A percentile compares a stretch with the other conserved stretches of the same genome.
Conservation (phyloP, 106 monocot species). For the Dendrobium officinale region DNA sequence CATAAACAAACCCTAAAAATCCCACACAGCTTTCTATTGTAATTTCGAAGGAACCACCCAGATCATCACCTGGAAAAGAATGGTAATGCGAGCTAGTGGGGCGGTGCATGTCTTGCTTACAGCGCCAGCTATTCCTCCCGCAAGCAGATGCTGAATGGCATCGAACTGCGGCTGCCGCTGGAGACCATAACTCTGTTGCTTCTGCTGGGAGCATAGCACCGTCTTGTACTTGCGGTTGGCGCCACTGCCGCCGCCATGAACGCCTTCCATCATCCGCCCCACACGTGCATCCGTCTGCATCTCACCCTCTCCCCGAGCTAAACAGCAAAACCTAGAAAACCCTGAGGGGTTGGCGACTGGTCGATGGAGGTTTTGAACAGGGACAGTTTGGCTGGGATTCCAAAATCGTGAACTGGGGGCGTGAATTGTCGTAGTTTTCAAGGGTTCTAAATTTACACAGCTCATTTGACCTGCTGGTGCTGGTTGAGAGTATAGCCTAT, state of each 20-base stretch:
- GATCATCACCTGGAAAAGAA: conserved; percentile 58
- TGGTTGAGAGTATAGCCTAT: no score
- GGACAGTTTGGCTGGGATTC: no score
- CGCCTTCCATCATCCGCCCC: background rate
- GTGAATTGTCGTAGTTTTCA: no score
- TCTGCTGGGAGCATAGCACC: background rate
- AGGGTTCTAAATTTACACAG: no score
- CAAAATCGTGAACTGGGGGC: no score
- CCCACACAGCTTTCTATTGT: no score
- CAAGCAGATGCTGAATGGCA: conserved; percentile 30
- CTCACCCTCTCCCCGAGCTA: background rate
- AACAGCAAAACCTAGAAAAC: background rate
- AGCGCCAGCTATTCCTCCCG: conserved; percentile 70
- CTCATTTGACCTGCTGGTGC: no score
- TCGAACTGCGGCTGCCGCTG: conserved; percentile 44
- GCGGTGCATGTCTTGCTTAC: conserved; percentile 93
- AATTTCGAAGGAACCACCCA: background rate
- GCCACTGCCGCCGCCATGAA: background rate
- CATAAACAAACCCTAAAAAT: no score
- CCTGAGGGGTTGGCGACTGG: background rate
- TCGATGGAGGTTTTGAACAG: no score
- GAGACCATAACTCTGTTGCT: background rate
- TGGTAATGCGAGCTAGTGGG: conserved; percentile 76
- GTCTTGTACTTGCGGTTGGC: background rate
- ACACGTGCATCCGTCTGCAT: background rate